Conservation (phyloP, 768 basidiomycete species). For the Pleurotus sapidus region DNA sequence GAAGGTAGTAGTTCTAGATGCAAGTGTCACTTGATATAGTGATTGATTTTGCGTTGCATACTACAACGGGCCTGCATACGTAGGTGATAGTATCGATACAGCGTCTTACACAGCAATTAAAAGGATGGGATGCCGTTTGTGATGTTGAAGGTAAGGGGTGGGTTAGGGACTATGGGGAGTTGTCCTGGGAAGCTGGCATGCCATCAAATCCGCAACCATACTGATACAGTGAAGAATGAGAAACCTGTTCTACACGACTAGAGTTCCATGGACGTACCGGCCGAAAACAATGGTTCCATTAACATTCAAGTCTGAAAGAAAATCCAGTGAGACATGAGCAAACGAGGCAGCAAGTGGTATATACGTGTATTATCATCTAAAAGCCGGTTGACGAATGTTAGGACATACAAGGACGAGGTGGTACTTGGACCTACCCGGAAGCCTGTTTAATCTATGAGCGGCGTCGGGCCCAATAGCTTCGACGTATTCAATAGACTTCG, state of each 20-base stretch:
- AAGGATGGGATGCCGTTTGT: slow-evolving; percentile 33
- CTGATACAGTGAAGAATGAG: slow-evolving; percentile 13
- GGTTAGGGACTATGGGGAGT: slow-evolving; percentile 34
- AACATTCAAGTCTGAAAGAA: slow-evolving; percentile 26
- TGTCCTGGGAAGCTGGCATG: slow-evolving; percentile 28
- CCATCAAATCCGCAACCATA: slow-evolving; percentile 37
- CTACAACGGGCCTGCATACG: no score
- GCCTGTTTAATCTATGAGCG: slow-evolving; percentile 34
- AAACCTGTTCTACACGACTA: no score
- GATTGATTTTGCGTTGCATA: no score
- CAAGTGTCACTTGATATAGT: no score
- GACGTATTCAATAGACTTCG: slow-evolving; percentile 33
- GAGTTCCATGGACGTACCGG: slow-evolving; percentile 18
- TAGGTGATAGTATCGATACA: no score
- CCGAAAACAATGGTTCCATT: slow-evolving; percentile 42
- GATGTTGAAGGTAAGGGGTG: slow-evolving; percentile 32
- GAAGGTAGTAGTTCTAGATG: no score
- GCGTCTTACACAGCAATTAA: no score
- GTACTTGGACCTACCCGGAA: slow-evolving; percentile 15
- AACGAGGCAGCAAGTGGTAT: slow-evolving; percentile 1
- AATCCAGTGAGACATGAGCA: background rate
- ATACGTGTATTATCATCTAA: slow-evolving; percentile 34
- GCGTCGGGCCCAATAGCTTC: slow-evolving; percentile 38
- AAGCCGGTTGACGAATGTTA: background rate
- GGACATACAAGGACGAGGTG: background rate